These are phyloP conservation scores for Cladophialophora psammophila DNA, from an alignment of 2,329 filamentous ascomycete genomes.

Conservation along the genomic window DNA sequence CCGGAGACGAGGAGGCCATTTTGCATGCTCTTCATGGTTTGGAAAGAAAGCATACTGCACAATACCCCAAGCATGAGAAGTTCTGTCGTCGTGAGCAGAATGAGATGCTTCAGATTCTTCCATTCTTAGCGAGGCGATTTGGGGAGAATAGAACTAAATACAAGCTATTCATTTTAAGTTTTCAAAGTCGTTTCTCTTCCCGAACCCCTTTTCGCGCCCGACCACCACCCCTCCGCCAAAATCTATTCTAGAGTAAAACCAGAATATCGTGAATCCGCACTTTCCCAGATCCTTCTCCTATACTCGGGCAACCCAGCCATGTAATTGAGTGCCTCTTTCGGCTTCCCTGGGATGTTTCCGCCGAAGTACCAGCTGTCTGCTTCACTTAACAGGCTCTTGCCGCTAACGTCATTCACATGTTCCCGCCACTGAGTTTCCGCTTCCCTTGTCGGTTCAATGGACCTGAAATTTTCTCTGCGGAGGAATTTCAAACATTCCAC, in stretches of 20 bases:
- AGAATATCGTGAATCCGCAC: constrained; percentile 11
- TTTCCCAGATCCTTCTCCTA: constrained; percentile 21
- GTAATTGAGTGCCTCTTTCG: constrained; percentile 59
- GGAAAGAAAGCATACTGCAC: no score
- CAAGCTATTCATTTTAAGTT: no score
- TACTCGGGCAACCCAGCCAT: constrained; percentile 40
- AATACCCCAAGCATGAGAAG: no score
- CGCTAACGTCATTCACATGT: constrained; percentile 8
- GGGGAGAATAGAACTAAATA: no score
- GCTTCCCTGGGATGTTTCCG: constrained; percentile 62
- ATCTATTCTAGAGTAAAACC: constrained; percentile 14
- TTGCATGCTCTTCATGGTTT: no score
- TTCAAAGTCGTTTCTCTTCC: no score
- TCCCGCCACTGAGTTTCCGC: constrained; percentile 23
- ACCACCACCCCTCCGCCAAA: not conserved
- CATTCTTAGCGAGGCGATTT: no score
- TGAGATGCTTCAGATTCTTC: no score
- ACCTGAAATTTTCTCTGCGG: not conserved
- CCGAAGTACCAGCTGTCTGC: constrained; percentile 59
- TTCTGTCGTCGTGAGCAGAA: no score
- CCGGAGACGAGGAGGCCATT: no score
- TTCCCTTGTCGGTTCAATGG: constrained; percentile 18
- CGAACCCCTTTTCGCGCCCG: no score
- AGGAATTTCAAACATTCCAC: constrained; percentile 16
- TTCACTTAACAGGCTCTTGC: constrained; percentile 9